Conservation (phyloP, 2,329 filamentous ascomycete species). For the Penicillium brasilianum region DNA sequence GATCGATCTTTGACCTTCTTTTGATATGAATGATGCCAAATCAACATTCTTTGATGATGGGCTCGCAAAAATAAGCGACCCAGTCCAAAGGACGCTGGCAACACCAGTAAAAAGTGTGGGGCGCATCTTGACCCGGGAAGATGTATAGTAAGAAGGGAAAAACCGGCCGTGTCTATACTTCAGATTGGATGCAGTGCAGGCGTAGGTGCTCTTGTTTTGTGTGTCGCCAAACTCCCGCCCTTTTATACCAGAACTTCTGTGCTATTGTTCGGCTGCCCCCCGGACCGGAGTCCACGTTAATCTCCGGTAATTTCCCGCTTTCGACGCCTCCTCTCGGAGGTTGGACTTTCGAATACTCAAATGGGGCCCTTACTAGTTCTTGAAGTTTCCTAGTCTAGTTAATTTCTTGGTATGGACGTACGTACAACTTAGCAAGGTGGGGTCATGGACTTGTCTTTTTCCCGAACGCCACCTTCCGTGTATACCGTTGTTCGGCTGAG, state of each 20-base stretch:
- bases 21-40: background rate
- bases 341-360: background rate
- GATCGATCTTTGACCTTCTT: background rate
- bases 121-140: conserved; percentile 1
- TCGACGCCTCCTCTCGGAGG: background rate
- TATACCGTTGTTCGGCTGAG: background rate
- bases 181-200: background rate
- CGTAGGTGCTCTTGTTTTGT: background rate
- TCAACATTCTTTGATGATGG: background rate
- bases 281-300: background rate
- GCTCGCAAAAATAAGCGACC: background rate
- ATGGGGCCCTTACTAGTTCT: background rate
- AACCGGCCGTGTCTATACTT: background rate
- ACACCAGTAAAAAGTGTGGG: background rate
- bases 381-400: background rate
- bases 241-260: background rate
- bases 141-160: background rate
- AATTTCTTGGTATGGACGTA: background rate
- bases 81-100: background rate
- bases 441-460: no score
- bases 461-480: background rate
- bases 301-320: conserved; percentile 6
- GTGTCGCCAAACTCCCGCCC: background rate
- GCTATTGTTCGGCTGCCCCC: background rate
- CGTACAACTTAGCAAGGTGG: background rate